A percentile compares a stretch with the other conserved stretches of the same genome.
phyloP scores from a whole-genome alignment of 192 early-diverging fungal species.

The Entomortierella beljakovae region DNA sequence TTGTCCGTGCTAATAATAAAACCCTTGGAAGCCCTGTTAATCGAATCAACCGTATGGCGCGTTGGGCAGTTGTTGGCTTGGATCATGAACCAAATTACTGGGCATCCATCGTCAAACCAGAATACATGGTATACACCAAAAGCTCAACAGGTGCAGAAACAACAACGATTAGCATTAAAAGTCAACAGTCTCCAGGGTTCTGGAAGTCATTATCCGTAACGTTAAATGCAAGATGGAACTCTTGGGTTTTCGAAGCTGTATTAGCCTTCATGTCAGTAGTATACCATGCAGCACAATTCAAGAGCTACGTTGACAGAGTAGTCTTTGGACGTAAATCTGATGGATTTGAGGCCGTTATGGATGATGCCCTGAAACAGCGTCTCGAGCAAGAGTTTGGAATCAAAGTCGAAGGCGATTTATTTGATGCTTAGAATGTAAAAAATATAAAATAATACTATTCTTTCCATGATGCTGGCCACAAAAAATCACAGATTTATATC shows the following conservation, averaged over 20 bases:
- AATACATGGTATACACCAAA: slow-evolving; percentile 1
- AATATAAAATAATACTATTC: neutral
- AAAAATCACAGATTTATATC: neutral
- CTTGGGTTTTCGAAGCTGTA: slow-evolving; percentile 66
- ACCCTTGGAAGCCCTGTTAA: slow-evolving; percentile 88
- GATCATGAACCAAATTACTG: slow-evolving; percentile 56
- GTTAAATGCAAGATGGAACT: slow-evolving; percentile 51
- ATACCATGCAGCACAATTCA: slow-evolving; percentile 66
- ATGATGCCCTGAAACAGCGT: slow-evolving; percentile 72
- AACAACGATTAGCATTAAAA: neutral
- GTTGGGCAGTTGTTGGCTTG: slow-evolving; percentile 76
- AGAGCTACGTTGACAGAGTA: slow-evolving; percentile 52
- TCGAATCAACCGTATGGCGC: slow-evolving; percentile 86
- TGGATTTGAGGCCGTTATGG: slow-evolving; percentile 83
- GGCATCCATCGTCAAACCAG: slow-evolving; percentile 11
- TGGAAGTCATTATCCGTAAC: slow-evolving; percentile 21
- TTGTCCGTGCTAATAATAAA: slow-evolving; percentile 88
- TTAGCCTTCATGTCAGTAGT: slow-evolving; percentile 68
- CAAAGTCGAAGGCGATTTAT: slow-evolving; percentile 77
- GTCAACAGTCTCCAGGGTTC: slow-evolving; percentile 8
- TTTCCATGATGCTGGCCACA: neutral
- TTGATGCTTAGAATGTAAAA: slow-evolving; percentile 70
- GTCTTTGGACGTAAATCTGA: slow-evolving; percentile 38
- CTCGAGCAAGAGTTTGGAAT: slow-evolving; percentile 85
- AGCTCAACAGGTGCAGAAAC: neutral